Percentiles rank a stretch among this genome's conserved stretches.
Conservation (phyloP, 305 asterid species). For the Rubia tinctorum region DNA sequence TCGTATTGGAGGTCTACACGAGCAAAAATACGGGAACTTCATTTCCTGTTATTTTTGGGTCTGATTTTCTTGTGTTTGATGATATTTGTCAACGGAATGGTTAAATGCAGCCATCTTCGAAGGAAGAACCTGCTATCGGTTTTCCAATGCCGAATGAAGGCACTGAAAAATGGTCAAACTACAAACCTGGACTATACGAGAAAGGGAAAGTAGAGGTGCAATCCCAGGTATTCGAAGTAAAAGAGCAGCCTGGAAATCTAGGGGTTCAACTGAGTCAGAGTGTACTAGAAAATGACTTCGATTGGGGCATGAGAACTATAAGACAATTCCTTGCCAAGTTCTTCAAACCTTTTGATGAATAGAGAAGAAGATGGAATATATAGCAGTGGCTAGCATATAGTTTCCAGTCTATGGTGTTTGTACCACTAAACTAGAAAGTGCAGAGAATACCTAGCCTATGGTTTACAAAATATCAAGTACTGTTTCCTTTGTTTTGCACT, state of each 20-base stretch:
- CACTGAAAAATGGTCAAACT: conserved; percentile 22
- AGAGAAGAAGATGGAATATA: not conserved
- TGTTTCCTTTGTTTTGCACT: too few relatives aligned
- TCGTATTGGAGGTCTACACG: not conserved
- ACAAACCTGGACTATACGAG: conserved; percentile 16
- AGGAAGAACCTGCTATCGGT: conserved; percentile 24
- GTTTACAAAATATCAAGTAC: not conserved
- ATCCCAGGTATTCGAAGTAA: conserved; percentile 12
- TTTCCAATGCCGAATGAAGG: conserved; percentile 21
- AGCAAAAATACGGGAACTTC: not conserved
- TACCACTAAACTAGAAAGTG: not conserved
- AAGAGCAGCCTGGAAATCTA: conserved; percentile 3
- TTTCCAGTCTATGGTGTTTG: conserved; percentile 1
- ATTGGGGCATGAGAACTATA: conserved; percentile 63
- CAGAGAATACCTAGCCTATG: not conserved
- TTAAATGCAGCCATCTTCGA: conserved; percentile 32
- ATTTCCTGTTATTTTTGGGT: not conserved
- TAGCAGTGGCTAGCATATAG: not conserved
- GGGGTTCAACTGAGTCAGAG: conserved; percentile 14
- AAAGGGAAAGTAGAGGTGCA: not conserved
- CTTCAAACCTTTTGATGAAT: not conserved
- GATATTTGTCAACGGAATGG: conserved; percentile 2
- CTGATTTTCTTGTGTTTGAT: not conserved
- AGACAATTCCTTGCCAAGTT: conserved; percentile 43
- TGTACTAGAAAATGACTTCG: conserved; percentile 31